Conservation (phyloP, 495 filamentous ascomycete species). For the Hypoxylon subgilvum region DNA sequence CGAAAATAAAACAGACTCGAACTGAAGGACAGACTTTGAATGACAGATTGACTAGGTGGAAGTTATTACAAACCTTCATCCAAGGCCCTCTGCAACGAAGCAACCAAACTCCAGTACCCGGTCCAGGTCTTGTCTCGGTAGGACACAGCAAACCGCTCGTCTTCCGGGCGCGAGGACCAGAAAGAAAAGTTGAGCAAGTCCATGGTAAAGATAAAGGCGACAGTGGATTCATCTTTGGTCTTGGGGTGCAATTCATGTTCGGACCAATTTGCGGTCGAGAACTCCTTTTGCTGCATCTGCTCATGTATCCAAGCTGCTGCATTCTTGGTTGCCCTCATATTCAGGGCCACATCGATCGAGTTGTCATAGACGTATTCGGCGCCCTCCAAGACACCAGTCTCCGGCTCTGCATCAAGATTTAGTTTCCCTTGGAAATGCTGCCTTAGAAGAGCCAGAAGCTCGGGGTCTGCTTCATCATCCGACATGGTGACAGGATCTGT, state of each 20-base stretch:
- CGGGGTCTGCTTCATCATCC: conserved; percentile 86
- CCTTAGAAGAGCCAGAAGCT: conserved; percentile 85
- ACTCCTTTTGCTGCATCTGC: conserved; percentile 81
- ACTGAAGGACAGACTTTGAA: background rate
- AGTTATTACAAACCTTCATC: conserved; percentile 72
- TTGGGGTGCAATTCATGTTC: conserved; percentile 91
- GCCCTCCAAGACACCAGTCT: conserved; percentile 80
- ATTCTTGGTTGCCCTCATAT: conserved; percentile 75
- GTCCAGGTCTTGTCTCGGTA: conserved; percentile 85
- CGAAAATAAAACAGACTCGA: background rate
- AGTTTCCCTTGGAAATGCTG: conserved; percentile 71
- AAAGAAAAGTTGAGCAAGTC: conserved; percentile 96
- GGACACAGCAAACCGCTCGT: conserved; percentile 75
- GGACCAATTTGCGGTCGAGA: conserved; percentile 84
- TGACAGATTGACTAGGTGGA: background rate
- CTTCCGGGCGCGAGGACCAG: conserved; percentile 74
- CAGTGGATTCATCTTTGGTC: conserved; percentile 72
- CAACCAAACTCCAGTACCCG: conserved; percentile 94
- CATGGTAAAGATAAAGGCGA: conserved; percentile 95
- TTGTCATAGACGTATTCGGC: conserved; percentile 92
- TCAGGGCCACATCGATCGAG: conserved; percentile 87
- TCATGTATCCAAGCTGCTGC: conserved; percentile 79
- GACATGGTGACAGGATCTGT: conserved; percentile 61
- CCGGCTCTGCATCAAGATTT: conserved; percentile 55
- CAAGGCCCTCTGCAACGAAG: conserved; percentile 80